These are phyloP conservation scores for Ceriops zippeliana DNA, from an alignment of 345 rosid genomes.

Conservation along the genomic window DNA sequence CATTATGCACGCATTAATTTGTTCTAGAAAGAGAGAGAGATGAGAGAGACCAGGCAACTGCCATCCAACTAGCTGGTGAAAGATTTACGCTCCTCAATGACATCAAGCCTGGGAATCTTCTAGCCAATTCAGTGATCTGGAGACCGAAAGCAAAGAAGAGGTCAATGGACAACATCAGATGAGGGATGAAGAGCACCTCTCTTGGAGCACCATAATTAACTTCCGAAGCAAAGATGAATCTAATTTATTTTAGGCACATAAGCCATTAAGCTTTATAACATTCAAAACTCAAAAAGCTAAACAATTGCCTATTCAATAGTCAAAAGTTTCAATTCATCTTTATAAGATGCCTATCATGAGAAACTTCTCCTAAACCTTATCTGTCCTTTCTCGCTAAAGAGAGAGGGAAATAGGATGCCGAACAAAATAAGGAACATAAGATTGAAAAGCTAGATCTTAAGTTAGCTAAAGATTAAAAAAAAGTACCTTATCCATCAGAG, in stretches of 20 bases:
- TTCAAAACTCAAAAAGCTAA: background rate
- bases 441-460: slow-evolving; percentile 4
- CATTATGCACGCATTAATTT: background rate
- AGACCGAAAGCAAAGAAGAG: slow-evolving; percentile 1
- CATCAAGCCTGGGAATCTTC: slow-evolving; percentile 38
- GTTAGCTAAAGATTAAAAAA: background rate
- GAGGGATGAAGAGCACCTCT: slow-evolving; percentile 19
- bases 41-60: slow-evolving; percentile 72
- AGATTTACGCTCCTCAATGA: slow-evolving; percentile 65
- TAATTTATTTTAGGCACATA: background rate
- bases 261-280: background rate
- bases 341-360: slow-evolving; percentile 36
- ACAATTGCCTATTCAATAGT: slow-evolving; percentile 25
- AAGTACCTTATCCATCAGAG: slow-evolving; percentile 55
- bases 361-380: slow-evolving; percentile 12
- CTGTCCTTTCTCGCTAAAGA: slow-evolving; percentile 3
- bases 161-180: slow-evolving; percentile 14
- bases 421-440: background rate
- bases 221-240: slow-evolving; percentile 15
- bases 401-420: background rate
- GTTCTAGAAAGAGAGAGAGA: slow-evolving; percentile 8
- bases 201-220: slow-evolving; percentile 10
- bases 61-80: slow-evolving; percentile 91
- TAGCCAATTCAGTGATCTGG: slow-evolving; percentile 51
- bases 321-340: slow-evolving; percentile 36